phyloP scores from a whole-genome alignment of 805 yeast species.

The Myxozyma sirexii region DNA sequence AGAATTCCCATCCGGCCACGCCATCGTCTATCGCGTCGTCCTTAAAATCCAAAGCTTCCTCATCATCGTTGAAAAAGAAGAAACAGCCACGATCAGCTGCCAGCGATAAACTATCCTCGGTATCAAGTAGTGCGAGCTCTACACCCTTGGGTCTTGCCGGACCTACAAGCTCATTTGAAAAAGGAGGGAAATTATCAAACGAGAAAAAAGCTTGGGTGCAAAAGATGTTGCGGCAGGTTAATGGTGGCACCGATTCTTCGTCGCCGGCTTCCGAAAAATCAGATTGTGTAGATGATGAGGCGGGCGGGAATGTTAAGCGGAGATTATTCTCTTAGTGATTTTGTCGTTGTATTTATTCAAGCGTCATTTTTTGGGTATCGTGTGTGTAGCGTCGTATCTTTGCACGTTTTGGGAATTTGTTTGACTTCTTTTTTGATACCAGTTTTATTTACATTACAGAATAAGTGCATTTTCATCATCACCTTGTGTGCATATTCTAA shows the following conservation, averaged over 20 bases:
- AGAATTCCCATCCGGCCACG: neutral
- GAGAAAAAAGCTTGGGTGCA: conserved; percentile 30
- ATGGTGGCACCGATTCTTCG: conserved; percentile 1
- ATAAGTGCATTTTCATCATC: too few species aligned
- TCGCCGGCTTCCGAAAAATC: neutral
- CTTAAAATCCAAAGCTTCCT: neutral
- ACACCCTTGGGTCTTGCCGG: conserved; percentile 22
- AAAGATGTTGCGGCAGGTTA: conserved; percentile 26
- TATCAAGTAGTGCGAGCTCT: neutral
- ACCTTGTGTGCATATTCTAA: too few species aligned
- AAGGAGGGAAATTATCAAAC: conserved; percentile 13
- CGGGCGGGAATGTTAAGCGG: conserved; percentile 2
- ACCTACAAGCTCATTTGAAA: conserved; percentile 15
- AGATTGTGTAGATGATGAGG: neutral
- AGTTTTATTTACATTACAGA: too few species aligned
- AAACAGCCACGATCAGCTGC: neutral
- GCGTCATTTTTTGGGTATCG: too few species aligned
- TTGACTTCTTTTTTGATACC: too few species aligned
- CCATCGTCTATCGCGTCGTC: conserved; percentile 5
- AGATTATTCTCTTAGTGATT: conserved; percentile 5
- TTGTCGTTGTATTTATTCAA: neutral
- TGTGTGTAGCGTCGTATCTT: too few species aligned
- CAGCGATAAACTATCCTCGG: neutral
- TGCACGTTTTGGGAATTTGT: too few species aligned
- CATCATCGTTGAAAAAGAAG: neutral